phyloP scores from a whole-genome alignment of 2,329 filamentous ascomycete species.

The Neonectria coccinea region DNA sequence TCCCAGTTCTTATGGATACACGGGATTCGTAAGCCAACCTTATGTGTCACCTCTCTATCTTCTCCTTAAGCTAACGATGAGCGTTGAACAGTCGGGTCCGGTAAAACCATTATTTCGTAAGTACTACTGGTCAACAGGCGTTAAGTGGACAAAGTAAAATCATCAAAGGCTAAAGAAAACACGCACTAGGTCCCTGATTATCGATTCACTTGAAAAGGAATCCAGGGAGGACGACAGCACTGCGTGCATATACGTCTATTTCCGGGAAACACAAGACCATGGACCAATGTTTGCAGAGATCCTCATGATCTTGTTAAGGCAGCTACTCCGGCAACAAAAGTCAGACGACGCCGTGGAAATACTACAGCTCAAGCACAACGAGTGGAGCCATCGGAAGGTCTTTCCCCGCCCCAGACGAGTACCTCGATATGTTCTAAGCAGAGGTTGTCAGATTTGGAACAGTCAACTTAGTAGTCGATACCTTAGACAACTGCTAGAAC shows the following conservation, averaged over 20 bases:
- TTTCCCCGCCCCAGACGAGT: not conserved
- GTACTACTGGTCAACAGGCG: not conserved
- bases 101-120: slow-evolving; percentile 1
- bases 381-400: not conserved
- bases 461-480: not conserved
- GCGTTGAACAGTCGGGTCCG: not conserved
- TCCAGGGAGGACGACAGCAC: not conserved
- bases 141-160: too few relatives aligned
- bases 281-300: not conserved
- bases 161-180: not conserved
- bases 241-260: slow-evolving; percentile 6
- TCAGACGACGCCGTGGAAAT: not conserved
- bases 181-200: not conserved
- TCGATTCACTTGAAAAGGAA: not conserved
- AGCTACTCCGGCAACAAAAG: not conserved
- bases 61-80: not conserved
- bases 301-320: not conserved
- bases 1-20: not conserved
- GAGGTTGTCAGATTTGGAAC: not conserved
- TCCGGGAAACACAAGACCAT: not conserved
- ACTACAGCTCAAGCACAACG: not conserved
- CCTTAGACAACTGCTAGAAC: not conserved
- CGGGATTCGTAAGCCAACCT: not conserved
- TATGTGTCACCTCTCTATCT: too few relatives aligned
- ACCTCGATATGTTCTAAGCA: not conserved